Conservation (phyloP, 73 alveolate genomes). For the Paramecium sonneborni region DNA sequence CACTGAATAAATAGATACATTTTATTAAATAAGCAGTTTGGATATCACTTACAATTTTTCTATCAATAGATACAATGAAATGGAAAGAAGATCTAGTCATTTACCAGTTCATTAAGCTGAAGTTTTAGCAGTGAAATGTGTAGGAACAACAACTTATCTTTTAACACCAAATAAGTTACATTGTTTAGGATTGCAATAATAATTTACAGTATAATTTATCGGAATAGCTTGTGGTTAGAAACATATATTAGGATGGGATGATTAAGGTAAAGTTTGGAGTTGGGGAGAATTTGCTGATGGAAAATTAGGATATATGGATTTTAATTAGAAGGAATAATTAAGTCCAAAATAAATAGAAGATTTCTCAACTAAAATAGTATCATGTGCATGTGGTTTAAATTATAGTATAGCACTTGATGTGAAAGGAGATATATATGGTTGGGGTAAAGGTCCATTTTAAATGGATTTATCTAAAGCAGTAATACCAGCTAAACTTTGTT, state of each 20-base stretch:
- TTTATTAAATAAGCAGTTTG: neutral
- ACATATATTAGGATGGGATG: conserved; percentile 38
- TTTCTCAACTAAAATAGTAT: neutral
- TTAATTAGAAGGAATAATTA: neutral
- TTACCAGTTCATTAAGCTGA: neutral
- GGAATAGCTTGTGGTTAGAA: conserved; percentile 8
- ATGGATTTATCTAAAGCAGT: conserved; percentile 22
- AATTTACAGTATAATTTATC: neutral
- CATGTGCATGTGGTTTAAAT: conserved; percentile 20
- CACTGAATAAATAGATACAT: neutral
- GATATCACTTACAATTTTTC: neutral
- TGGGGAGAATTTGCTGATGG: conserved; percentile 48
- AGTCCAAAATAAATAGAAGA: neutral
- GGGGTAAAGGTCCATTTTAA: conserved; percentile 55
- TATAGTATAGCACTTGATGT: conserved; percentile 53
- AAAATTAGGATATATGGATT: conserved; percentile 44
- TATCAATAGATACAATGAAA: neutral
- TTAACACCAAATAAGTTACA: neutral
- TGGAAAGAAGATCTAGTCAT: conserved; percentile 15
- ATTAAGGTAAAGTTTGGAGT: conserved; percentile 24
- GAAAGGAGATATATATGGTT: conserved; percentile 21
- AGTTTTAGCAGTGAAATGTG: neutral
- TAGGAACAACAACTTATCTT: neutral
- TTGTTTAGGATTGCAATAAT: neutral
- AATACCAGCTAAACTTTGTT: neutral